Conservation (phyloP, 106 monocot species). For the Dactylorhiza incarnata region DNA sequence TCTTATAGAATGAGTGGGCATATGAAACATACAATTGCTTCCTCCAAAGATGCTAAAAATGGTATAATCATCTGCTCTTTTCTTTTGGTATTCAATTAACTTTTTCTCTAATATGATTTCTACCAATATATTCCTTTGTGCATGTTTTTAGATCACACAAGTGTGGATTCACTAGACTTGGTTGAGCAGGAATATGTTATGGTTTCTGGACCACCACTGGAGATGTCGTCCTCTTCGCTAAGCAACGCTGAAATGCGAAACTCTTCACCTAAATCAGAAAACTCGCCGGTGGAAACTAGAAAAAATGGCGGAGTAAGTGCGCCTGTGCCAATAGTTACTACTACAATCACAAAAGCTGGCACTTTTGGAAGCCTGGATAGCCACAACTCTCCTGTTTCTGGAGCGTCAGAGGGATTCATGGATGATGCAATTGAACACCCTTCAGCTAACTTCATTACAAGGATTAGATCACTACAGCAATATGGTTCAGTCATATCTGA, state of each 20-base stretch:
- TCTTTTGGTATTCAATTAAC: background rate
- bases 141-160: conserved; percentile 28
- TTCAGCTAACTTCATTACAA: conserved; percentile 46
- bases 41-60: conserved; percentile 33
- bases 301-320: conserved; percentile 44
- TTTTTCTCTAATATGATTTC: background rate
- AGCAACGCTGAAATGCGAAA: conserved; percentile 27
- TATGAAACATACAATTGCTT: conserved; percentile 27
- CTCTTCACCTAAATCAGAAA: conserved; percentile 51
- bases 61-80: conserved; percentile 5
- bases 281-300: conserved; percentile 24
- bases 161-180: conserved; percentile 74
- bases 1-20: conserved; percentile 14
- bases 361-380: conserved; percentile 41
- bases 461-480: conserved; percentile 78
- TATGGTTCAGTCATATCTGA: conserved; percentile 60
- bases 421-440: conserved; percentile 79
- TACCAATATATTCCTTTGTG: conserved; percentile 7
- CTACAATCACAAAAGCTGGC: conserved; percentile 9
- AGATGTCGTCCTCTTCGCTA: conserved; percentile 57
- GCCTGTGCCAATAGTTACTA: conserved; percentile 68
- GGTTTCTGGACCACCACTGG: conserved; percentile 60
- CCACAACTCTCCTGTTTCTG: conserved; percentile 42
- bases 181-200: conserved; percentile 87
- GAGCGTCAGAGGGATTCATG: conserved; percentile 67